These are phyloP conservation scores for Candida nitratophila DNA, from an alignment of 805 yeast species.

Conservation along the genomic window DNA sequence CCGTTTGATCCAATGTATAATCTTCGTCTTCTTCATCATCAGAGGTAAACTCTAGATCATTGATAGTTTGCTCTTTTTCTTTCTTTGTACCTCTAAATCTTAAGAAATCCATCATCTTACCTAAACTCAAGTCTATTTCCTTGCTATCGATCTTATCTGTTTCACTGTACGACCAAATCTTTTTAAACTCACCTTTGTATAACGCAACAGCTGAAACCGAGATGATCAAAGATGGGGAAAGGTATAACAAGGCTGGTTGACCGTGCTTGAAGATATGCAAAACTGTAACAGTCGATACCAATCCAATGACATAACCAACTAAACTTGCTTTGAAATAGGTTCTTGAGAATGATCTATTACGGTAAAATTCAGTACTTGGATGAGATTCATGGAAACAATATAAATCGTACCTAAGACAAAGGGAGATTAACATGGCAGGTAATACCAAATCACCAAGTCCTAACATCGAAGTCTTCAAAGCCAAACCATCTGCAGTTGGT, in stretches of 20 bases:
- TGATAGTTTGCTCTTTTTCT: background rate
- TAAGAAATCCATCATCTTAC: background rate
- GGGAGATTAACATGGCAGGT: slow-evolving; percentile 48
- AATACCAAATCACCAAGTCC: slow-evolving; percentile 64
- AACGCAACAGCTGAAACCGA: slow-evolving; percentile 28
- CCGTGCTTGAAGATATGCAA: slow-evolving; percentile 34
- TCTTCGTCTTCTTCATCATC: slow-evolving; percentile 1
- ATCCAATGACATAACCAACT: slow-evolving; percentile 41
- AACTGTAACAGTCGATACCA: slow-evolving; percentile 34
- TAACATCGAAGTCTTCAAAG: slow-evolving; percentile 29
- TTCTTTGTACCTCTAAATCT: slow-evolving; percentile 1
- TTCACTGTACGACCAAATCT: slow-evolving; percentile 34
- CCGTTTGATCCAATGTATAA: slow-evolving; percentile 1
- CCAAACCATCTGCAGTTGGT: slow-evolving; percentile 3
- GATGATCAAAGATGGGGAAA: slow-evolving; percentile 42
- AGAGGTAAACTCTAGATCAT: background rate
- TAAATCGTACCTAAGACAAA: slow-evolving; percentile 50
- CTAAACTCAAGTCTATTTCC: background rate
- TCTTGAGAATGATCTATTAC: slow-evolving; percentile 28
- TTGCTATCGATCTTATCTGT: slow-evolving; percentile 12
- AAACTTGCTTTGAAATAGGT: slow-evolving; percentile 41
- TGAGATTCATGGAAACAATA: slow-evolving; percentile 29
- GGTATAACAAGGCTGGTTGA: slow-evolving; percentile 63
- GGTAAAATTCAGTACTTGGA: slow-evolving; percentile 31
- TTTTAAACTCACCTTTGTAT: slow-evolving; percentile 33